Conservation (phyloP, 2,329 filamentous ascomycete species). For the Fusarium burgessii region DNA sequence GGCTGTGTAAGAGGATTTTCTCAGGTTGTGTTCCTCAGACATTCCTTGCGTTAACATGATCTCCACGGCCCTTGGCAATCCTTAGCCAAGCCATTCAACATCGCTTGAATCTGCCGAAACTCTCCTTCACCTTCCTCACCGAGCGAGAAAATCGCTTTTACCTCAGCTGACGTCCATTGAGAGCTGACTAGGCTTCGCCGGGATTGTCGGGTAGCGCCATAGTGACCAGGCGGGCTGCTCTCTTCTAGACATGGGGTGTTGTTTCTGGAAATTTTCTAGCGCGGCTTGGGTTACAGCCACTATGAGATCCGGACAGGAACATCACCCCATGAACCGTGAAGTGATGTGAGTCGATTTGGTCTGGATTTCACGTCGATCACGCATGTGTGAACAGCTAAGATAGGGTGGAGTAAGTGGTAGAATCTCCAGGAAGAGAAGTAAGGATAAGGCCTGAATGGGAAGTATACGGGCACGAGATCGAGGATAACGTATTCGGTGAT, state of each 20-base stretch:
- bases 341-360: slow-evolving; percentile 7
- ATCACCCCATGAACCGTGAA: slow-evolving; percentile 37
- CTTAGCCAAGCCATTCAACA: slow-evolving; percentile 16
- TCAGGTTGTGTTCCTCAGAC: neutral
- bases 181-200: slow-evolving; percentile 21
- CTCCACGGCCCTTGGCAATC: slow-evolving; percentile 17
- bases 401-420: neutral
- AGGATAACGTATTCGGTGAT: slow-evolving; percentile 2
- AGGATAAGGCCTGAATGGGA: neutral
- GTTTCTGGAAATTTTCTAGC: slow-evolving; percentile 49
- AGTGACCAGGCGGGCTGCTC: slow-evolving; percentile 2
- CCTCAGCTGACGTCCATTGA: slow-evolving; percentile 42
- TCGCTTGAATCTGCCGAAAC: slow-evolving; percentile 14
- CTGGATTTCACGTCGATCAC: slow-evolving; percentile 6
- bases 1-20: neutral
- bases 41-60: slow-evolving; percentile 5
- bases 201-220: slow-evolving; percentile 16
- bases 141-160: slow-evolving; percentile 24
- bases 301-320: slow-evolving; percentile 36
- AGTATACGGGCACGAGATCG: neutral
- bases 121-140: slow-evolving; percentile 19
- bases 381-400: slow-evolving; percentile 2
- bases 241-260: slow-evolving; percentile 13
- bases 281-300: slow-evolving; percentile 25
- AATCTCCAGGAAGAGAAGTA: neutral